Evolutionary conservation across 768 basidiomycete species (phyloP), one percentile per base, ranked within the genome.

Genomic region (Austroboletus eburneus): DNA sequence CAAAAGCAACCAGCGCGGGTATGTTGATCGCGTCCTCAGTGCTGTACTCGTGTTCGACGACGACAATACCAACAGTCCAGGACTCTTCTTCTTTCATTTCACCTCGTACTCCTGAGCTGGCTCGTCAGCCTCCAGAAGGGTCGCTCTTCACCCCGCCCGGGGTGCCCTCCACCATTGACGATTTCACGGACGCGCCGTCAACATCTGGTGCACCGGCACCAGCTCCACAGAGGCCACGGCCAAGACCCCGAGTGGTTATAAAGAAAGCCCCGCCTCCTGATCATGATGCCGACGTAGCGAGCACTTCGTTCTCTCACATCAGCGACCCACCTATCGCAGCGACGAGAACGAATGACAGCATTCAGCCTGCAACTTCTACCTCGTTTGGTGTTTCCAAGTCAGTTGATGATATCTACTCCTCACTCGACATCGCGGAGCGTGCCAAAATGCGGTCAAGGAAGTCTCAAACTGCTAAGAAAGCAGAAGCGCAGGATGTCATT

Each of bases 401-500:
- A 2, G n/a, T 39, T 9, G 59, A 45, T 0, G 62, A 65, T 32
- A 30, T 23, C 22, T 57, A 58, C 30, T 58, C 52, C 37, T 55
- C 59, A 5, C 55, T 67, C 35, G 73, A 62, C 50, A 79, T 80
- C 21, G 79, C 79, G n/a, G 79, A 81, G 34, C 71, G 79, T 16
- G 75, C 79, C 40, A 81, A 81, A 55, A 78, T 70, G 62, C 77
- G 79, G 16, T 69, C 74, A 46, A 65, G 78, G 20, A 68, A 60
- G 18, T 43, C 66, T 8, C 55, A 50, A 36, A 21, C 52, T 18
- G 23, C 51, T 3, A 64, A 63, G 17, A 35, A 45, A 47, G 9
- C 10, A 50, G 30, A 32, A 32, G 14, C 13, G 30, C 30, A 32
- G 12, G 12, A 32, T 6, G 30, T 77, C 3, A 76, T 79, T 10